phyloP scores from a whole-genome alignment of 2,329 filamentous ascomycete species.

The Botrytis fragariae region DNA sequence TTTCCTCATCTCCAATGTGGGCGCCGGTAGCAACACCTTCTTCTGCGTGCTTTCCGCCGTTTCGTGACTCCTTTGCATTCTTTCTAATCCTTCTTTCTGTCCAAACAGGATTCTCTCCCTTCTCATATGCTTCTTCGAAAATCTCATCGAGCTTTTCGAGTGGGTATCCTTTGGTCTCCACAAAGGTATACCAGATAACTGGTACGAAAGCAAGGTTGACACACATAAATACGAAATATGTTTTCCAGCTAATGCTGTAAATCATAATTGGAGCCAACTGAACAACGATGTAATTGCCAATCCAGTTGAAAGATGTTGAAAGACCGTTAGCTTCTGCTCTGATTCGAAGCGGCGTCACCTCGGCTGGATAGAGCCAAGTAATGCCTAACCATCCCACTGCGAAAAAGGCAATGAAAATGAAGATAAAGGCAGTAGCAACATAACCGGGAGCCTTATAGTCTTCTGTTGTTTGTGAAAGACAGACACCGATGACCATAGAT shows the following conservation, averaged over 20 bases:
- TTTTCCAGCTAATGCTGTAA: slow-evolving; percentile 29
- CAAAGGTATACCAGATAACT: slow-evolving; percentile 16
- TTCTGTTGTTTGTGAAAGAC: slow-evolving; percentile 50
- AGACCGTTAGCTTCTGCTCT: slow-evolving; percentile 58
- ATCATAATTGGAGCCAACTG: slow-evolving; percentile 46
- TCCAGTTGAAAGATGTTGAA: slow-evolving; percentile 42
- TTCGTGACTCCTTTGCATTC: background rate
- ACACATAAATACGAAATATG: slow-evolving; percentile 38
- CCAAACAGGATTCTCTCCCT: slow-evolving; percentile 17
- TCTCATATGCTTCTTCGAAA: slow-evolving; percentile 19
- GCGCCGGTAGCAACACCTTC: background rate
- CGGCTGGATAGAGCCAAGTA: slow-evolving; percentile 55
- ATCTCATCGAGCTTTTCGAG: slow-evolving; percentile 17
- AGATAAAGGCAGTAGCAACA: slow-evolving; percentile 40
- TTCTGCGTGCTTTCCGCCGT: background rate
- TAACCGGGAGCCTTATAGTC: slow-evolving; percentile 39
- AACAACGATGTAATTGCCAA: slow-evolving; percentile 64
- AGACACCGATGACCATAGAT: slow-evolving; percentile 50
- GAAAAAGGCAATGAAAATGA: slow-evolving; percentile 54
- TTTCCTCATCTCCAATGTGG: background rate
- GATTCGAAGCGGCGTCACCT: slow-evolving; percentile 52
- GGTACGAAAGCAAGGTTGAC: slow-evolving; percentile 16
- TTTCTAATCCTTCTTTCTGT: slow-evolving; percentile 17
- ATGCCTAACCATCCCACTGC: slow-evolving; percentile 52
- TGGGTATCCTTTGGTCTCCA: slow-evolving; percentile 18